Evolutionary conservation across 106 monocot species (phyloP), one percentile per base, ranked within the genome.

Genomic region (Chionographis japonica): DNA sequence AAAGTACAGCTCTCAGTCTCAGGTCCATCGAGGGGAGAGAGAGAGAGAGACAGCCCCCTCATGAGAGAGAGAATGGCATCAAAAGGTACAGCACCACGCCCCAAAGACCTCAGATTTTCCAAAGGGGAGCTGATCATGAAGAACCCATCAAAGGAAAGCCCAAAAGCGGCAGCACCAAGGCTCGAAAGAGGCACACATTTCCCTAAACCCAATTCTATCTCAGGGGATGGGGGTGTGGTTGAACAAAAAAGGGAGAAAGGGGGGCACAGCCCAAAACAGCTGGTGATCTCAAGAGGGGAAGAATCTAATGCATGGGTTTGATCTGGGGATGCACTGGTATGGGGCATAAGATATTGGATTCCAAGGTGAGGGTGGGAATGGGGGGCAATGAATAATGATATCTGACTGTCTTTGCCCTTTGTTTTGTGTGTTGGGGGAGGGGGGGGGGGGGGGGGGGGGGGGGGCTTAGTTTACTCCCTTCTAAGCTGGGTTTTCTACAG

Each of bases 271-370:
- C 74, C 63, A 49, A 53, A n/a, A 17, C 12, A 6, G n/a, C 49
- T 54, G 68, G 18, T 40, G 38, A 75, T 68, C 59, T 74, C 61
- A 56, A 77, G 67, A 53, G 58, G 60, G 58, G 66, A 60, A 63
- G 71, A 82, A 79, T 73, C 72, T 74, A 60, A 67, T 63, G 62
- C 62, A 68, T 53, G 75, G 75, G 70, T 63, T 73, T 85, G 77
- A 77, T 81, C 85, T 78, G 85, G 71, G 66, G 78, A 73, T 81
- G 81, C 35, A 58, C 61, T 78, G 62, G 80, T 52, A 62, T 38
- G 46, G 11, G 13, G 56, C 58, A 39, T 40, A 62, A 37, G 3
- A 56, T 55, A 41, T 19, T 63, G 20, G 41, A 38, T 64, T 54
- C 69, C 40, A 27, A 58, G 14, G 43, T 11, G 37, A 6, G 11